A percentile compares a stretch with the other conserved stretches of the same genome.
phyloP scores from a whole-genome alignment of 768 basidiomycete genomes.

The Mycena amicta region DNA sequence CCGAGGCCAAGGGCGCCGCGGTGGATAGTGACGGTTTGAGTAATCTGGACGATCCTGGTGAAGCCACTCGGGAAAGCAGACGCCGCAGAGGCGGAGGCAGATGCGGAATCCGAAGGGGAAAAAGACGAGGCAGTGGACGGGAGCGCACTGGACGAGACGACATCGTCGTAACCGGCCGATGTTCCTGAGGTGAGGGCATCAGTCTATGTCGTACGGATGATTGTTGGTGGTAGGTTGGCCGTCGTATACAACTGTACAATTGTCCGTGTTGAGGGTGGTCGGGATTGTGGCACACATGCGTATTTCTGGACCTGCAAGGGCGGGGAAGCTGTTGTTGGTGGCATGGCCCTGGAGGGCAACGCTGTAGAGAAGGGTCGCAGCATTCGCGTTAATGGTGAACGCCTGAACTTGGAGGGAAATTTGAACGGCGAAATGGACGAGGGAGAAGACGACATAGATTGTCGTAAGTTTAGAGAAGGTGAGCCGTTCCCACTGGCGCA shows the following conservation, averaged over 20 bases:
- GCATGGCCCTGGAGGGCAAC: constrained; percentile 55
- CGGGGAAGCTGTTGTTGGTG: constrained; percentile 52
- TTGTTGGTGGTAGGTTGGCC: constrained; percentile 33
- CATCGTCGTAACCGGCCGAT: too few species aligned
- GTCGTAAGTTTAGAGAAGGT: constrained; percentile 68
- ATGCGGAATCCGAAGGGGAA: constrained; percentile 1
- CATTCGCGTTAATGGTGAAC: constrained; percentile 63
- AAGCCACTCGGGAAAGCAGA: not conserved
- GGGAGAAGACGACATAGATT: constrained; percentile 67
- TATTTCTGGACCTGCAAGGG: constrained; percentile 49
- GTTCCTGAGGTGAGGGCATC: too few species aligned
- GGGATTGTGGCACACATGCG: constrained; percentile 62
- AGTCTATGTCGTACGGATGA: constrained; percentile 17
- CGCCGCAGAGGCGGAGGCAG: not conserved
- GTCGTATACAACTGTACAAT: constrained; percentile 62
- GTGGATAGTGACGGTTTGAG: not conserved
- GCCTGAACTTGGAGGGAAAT: constrained; percentile 69
- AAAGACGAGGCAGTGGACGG: too few species aligned
- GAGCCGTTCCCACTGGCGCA: constrained; percentile 64
- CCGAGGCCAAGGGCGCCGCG: not conserved
- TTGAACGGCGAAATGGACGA: constrained; percentile 68
- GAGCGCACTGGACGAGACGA: too few species aligned
- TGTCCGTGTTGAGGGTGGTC: constrained; percentile 35
- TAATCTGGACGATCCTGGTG: not conserved
- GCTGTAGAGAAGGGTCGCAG: constrained; percentile 52